Conservation (phyloP, 495 filamentous ascomycete genomes). For the Sordaria brevicollis region DNA sequence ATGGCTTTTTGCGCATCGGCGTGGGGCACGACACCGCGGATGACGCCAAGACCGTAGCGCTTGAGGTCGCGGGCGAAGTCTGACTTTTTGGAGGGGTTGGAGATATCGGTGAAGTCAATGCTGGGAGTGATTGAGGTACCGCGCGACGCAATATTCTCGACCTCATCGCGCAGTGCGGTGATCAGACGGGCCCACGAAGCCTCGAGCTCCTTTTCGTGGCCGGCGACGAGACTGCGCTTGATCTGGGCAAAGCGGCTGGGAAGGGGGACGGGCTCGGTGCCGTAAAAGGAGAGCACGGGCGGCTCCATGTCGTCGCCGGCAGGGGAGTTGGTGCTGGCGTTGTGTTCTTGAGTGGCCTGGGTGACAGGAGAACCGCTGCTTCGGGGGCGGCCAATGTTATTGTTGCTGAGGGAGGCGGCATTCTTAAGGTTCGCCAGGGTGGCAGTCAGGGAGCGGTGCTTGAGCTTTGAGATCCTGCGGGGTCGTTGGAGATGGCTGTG, state of each 20-base stretch:
- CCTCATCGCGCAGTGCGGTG: slow-evolving; percentile 44
- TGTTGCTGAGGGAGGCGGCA: slow-evolving; percentile 1
- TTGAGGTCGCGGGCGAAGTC: slow-evolving; percentile 44
- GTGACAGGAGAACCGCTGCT: slow-evolving; percentile 1
- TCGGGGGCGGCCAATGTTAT: slow-evolving; percentile 1
- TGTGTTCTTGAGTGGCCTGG: background rate
- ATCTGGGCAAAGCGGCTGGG: slow-evolving; percentile 68
- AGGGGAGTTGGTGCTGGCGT: background rate
- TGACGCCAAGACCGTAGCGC: slow-evolving; percentile 56
- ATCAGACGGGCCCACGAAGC: slow-evolving; percentile 67
- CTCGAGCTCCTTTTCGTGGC: slow-evolving; percentile 54
- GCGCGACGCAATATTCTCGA: slow-evolving; percentile 39
- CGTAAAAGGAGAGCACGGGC: slow-evolving; percentile 67
- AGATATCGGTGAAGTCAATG: slow-evolving; percentile 52
- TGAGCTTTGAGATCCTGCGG: slow-evolving; percentile 28
- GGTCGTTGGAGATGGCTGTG: slow-evolving; percentile 12
- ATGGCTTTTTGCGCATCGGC: slow-evolving; percentile 48
- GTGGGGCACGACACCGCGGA: slow-evolving; percentile 52
- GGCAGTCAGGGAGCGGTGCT: slow-evolving; percentile 21
- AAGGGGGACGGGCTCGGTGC: slow-evolving; percentile 61
- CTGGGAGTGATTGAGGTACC: slow-evolving; percentile 49
- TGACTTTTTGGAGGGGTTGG: slow-evolving; percentile 38
- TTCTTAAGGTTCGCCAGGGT: slow-evolving; percentile 10
- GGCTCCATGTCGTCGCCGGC: slow-evolving; percentile 46
- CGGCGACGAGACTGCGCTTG: slow-evolving; percentile 54